Evolutionary conservation across 179 eudicot species (phyloP).

Genomic region (Beta macrorhiza): DNA sequence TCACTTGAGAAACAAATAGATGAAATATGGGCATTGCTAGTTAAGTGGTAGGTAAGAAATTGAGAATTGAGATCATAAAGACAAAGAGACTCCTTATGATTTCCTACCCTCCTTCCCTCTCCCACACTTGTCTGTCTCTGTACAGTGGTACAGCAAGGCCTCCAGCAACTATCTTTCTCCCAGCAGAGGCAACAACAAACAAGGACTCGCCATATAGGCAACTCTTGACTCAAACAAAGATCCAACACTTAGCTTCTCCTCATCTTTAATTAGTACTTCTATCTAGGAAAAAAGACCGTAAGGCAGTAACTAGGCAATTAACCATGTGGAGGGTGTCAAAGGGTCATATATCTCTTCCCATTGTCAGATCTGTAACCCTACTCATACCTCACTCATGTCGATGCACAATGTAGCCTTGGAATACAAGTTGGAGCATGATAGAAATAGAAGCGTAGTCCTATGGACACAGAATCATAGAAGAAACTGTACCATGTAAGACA

Average conservation of each 20-base stretch:
- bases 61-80: too few species aligned
- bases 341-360: neutral
- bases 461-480: neutral
- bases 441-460: neutral
- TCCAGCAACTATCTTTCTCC: too few species aligned
- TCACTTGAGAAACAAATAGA: too few species aligned
- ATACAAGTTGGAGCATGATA: neutral
- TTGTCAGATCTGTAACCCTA: neutral
- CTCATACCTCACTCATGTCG: neutral
- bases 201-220: neutral
- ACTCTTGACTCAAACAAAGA: neutral
- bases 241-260: neutral
- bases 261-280: neutral
- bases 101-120: neutral
- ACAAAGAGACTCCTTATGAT: too few species aligned
- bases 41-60: too few species aligned
- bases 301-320: neutral
- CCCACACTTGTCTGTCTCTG: too few species aligned
- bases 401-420: neutral
- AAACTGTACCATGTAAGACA: neutral
- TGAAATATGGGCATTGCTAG: too few species aligned
- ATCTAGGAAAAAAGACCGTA: neutral
- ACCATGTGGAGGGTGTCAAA: neutral
- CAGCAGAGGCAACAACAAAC: neutral
- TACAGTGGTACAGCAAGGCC: too few species aligned